Evolutionary conservation across 176 grass and related monocot species (phyloP), one percentile per base, ranked within the genome.

Genomic region (Areca catechu): DNA sequence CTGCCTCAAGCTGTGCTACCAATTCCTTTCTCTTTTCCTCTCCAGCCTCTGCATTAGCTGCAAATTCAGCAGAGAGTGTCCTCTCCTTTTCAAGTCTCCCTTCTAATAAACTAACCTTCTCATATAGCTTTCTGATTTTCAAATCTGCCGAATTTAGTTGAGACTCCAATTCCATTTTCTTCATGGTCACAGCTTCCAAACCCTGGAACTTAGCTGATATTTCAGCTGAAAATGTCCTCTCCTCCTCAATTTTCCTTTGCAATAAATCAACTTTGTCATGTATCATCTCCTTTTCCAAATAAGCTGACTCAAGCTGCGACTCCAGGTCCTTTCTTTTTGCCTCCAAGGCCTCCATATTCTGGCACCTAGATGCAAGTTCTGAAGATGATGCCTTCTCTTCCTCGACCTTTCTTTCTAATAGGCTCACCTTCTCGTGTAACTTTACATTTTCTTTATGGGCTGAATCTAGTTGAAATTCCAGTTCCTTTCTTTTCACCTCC

Each of bases 381-480:
- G 50, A n/a, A 28, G 60, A 79, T 18, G 78, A 48, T 4, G 71
- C 69, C 75, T 20, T 82, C 57, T 95, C 78, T 55, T 82, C 73
- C 66, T 71, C 53, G 43, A 90, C 20, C 67, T 66, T 71, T 64
- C 74, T 58, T 52, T 91, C 87, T 49, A 85, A 52, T 64, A 56
- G 58, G 3, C 37, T 24, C 12, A 73, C 64, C 47, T 75, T 80
- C 27, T 85, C 83, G 17, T 74, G 60, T 53, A 86, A 60, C 0
- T 61, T 85, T 1, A 49, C n/a, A 10, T 79, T 73, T 71, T 91
- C 80, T 43, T 71, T 77, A 37, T 62, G 79, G 34, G 88, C 61
- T 14, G 74, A 58, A 19, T 91, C 72, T 17, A 99, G 50, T 55
- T 81, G 70, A 67, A 58, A 19, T 22, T 58, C 57, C 29, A 78